Evolutionary conservation across 345 rosid species (phyloP).

Genomic region (Eucalyptus sp.): DNA sequence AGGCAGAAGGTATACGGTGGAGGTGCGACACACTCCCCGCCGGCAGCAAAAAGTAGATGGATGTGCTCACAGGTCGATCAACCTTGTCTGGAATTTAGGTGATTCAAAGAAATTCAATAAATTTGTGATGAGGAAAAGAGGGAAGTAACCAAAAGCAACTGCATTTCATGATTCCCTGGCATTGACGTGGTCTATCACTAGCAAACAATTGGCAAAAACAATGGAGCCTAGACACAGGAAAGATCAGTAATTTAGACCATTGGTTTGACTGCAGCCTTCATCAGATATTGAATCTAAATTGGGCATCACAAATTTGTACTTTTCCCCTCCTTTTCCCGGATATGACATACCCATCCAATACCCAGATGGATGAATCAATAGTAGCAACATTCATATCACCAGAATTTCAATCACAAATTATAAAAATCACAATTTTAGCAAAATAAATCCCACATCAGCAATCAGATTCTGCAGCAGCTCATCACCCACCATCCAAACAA

Average conservation of each 20-base stretch:
- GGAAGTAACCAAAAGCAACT: not conserved
- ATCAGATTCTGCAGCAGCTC: not conserved
- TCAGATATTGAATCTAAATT: not conserved
- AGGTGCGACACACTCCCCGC: conserved; percentile 25
- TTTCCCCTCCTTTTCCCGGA: not conserved
- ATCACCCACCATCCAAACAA: not conserved
- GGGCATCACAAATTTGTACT: not conserved
- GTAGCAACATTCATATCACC: not conserved
- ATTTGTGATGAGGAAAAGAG: not conserved
- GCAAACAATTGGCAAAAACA: not conserved
- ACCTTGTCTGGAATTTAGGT: conserved; percentile 19
- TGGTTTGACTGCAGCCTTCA: not conserved
- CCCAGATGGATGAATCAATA: not conserved
- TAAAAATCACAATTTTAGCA: not conserved
- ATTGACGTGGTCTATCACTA: not conserved
- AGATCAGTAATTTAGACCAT: not conserved
- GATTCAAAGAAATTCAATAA: not conserved
- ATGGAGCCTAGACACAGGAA: not conserved
- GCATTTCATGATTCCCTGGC: not conserved
- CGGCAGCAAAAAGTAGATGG: conserved; percentile 33
- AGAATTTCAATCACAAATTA: not conserved
- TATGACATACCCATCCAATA: not conserved
- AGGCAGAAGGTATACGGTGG: conserved; percentile 40
- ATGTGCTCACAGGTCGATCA: conserved; percentile 29
- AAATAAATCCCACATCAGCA: not conserved